Percentiles rank a stretch among this genome's conserved stretches.
Conservation (phyloP, 1,284 basidiomycete genomes). For the Hemileia vastatrix region DNA sequence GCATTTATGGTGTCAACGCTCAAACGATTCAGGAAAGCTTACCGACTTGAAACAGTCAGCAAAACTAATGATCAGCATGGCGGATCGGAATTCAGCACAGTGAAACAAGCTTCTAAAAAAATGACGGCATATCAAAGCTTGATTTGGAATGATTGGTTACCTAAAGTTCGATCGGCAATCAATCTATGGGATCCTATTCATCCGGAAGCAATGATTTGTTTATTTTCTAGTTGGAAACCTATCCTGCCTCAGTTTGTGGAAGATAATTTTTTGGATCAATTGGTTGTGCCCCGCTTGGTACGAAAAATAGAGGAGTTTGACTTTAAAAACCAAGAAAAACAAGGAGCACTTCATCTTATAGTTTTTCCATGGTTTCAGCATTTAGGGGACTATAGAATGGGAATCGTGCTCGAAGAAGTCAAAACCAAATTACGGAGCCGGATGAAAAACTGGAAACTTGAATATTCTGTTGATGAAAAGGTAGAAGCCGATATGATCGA, state of each 20-base stretch:
- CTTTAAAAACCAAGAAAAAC: constrained; percentile 12
- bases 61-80: not conserved
- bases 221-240: constrained; percentile 79
- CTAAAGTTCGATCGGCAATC: constrained; percentile 76
- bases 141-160: constrained; percentile 89
- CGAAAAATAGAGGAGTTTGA: constrained; percentile 69
- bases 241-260: constrained; percentile 80
- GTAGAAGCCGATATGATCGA: constrained; percentile 63
- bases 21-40: constrained; percentile 58
- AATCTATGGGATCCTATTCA: constrained; percentile 72
- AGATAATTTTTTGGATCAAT: constrained; percentile 91
- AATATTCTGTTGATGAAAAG: constrained; percentile 13
- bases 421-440: constrained; percentile 70
- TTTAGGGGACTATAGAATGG: constrained; percentile 62
- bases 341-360: constrained; percentile 58
- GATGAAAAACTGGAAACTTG: constrained; percentile 60
- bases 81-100: constrained; percentile 13
- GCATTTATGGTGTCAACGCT: constrained; percentile 52
- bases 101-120: constrained; percentile 27
- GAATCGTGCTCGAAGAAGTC: constrained; percentile 71
- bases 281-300: constrained; percentile 81
- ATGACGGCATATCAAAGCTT: constrained; percentile 96
- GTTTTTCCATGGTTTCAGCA: constrained; percentile 94
- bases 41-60: constrained; percentile 49
- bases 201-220: constrained; percentile 62